Evolutionary conservation across 2,329 filamentous ascomycete species (phyloP).

Genomic region (Elsinoe batatas): DNA sequence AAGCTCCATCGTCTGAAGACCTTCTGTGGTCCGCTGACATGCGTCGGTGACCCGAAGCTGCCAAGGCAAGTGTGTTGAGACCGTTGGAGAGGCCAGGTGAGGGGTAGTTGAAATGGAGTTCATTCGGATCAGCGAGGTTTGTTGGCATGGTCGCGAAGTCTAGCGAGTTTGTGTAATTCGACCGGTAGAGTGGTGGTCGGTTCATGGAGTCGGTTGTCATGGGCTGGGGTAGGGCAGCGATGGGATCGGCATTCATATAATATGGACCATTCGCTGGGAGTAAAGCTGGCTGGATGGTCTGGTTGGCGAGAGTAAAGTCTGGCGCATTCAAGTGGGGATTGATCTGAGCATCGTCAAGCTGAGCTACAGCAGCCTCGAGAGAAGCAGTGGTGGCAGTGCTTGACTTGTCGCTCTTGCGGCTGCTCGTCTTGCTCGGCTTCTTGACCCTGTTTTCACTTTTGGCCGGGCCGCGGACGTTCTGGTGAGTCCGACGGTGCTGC

Average conservation of each 20-base stretch:
- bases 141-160: constrained; percentile 25
- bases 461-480: constrained; percentile 38
- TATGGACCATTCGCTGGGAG: constrained; percentile 23
- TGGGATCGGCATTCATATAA: constrained; percentile 26
- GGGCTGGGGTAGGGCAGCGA: constrained; percentile 26
- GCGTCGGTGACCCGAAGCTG: constrained; percentile 27
- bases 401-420: constrained; percentile 22
- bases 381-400: constrained; percentile 22
- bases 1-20: constrained; percentile 20
- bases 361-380: constrained; percentile 27
- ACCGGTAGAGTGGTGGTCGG: constrained; percentile 26
- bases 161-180: constrained; percentile 24
- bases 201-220: constrained; percentile 23
- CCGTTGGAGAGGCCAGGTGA: constrained; percentile 30
- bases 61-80: constrained; percentile 29
- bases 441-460: constrained; percentile 36
- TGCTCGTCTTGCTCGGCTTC: constrained; percentile 31
- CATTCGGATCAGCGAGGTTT: constrained; percentile 24
- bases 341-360: constrained; percentile 23
- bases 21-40: constrained; percentile 25
- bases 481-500: constrained; percentile 70
- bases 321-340: constrained; percentile 15
- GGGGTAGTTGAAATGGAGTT: constrained; percentile 26
- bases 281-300: constrained; percentile 18
- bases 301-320: constrained; percentile 17